Conservation (phyloP, 179 eudicot species). For the Silene coronaria region DNA sequence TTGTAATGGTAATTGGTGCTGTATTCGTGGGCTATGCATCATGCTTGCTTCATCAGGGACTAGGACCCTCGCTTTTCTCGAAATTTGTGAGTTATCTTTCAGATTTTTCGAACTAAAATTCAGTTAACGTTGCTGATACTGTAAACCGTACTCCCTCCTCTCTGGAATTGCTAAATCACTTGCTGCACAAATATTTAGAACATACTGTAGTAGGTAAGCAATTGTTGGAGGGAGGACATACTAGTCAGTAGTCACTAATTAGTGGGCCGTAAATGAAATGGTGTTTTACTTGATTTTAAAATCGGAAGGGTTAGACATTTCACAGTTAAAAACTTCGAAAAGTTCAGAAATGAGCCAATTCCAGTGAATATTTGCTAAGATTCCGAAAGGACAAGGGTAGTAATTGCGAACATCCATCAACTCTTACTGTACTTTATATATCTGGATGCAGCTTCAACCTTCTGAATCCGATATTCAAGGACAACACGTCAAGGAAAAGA, state of each 20-base stretch:
- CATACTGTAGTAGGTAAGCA: too few species aligned
- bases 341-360: too few species aligned
- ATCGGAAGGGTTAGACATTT: too few species aligned
- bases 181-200: background rate
- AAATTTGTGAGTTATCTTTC: constrained; percentile 35
- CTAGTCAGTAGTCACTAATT: too few species aligned
- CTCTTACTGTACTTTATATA: background rate
- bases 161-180: background rate
- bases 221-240: too few species aligned
- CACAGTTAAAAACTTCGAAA: too few species aligned
- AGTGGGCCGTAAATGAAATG: too few species aligned
- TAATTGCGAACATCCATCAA: background rate
- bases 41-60: constrained; percentile 84
- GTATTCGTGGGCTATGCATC: constrained; percentile 65
- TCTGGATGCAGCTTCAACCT: constrained; percentile 40
- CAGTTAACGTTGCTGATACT: background rate
- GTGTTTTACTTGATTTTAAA: too few species aligned
- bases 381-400: background rate
- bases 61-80: constrained; percentile 51
- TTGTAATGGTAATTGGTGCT: constrained; percentile 77
- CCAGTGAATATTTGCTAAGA: too few species aligned
- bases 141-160: background rate
- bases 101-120: background rate
- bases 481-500: constrained; percentile 37
- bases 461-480: constrained; percentile 28